These are phyloP conservation scores for Cordyceps militaris DNA, from an alignment of 2,329 filamentous ascomycete species.

Conservation along the genomic window DNA sequence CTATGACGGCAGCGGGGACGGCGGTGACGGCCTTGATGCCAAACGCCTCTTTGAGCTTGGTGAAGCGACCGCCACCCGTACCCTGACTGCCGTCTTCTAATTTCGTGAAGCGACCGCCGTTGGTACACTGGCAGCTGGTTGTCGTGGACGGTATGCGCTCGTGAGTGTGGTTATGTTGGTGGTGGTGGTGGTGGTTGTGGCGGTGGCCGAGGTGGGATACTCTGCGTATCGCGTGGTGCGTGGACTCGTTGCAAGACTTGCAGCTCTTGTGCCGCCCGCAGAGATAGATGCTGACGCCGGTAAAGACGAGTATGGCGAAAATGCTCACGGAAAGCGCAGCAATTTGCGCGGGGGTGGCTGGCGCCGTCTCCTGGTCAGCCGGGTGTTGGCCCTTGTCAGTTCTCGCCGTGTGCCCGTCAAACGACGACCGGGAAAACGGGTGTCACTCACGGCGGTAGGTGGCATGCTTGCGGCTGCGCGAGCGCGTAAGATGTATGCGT, in stretches of 20 bases:
- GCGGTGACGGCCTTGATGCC: background rate
- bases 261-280: conserved; percentile 36
- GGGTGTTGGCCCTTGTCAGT: background rate
- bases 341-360: conserved; percentile 40
- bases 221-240: background rate
- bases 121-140: background rate
- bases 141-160: background rate
- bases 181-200: background rate
- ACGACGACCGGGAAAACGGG: background rate
- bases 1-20: background rate
- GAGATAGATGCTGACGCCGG: conserved; percentile 40
- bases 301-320: conserved; percentile 36
- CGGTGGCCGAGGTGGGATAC: background rate
- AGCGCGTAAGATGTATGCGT: too few relatives aligned
- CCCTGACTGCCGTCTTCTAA: background rate
- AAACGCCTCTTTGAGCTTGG: background rate
- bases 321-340: conserved; percentile 52
- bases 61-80: background rate
- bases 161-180: background rate
- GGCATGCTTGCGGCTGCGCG: too few relatives aligned
- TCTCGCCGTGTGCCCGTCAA: background rate
- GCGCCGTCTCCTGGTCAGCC: background rate
- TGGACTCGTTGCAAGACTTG: conserved; percentile 14
- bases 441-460: background rate
- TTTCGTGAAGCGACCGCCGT: background rate